A percentile compares a stretch with the other conserved stretches of the same genome.
Conservation (phyloP, 768 basidiomycete species). For the Hydnomerulius pinastri region DNA sequence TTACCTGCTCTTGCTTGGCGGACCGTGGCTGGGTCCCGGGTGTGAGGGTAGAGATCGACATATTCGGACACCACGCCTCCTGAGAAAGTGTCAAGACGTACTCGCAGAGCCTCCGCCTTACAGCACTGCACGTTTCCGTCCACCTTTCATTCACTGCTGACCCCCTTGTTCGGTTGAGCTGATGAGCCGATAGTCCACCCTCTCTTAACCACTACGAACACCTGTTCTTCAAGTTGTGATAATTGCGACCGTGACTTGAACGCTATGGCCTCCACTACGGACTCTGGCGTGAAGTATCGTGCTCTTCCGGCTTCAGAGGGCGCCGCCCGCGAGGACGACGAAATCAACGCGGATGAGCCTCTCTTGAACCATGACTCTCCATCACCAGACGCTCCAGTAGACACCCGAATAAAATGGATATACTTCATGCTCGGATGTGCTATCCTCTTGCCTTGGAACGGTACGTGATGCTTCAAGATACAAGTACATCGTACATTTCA, state of each 20-base stretch:
- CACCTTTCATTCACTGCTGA: neutral
- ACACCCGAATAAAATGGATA: slow-evolving; percentile 57
- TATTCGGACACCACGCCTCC: neutral
- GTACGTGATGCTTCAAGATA: slow-evolving; percentile 41
- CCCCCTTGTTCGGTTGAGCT: neutral
- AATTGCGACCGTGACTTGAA: too few species aligned
- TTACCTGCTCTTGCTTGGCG: too few species aligned
- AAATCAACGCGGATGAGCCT: slow-evolving; percentile 6
- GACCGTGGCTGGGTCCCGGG: too few species aligned
- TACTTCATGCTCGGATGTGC: slow-evolving; percentile 78
- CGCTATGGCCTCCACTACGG: slow-evolving; percentile 8
- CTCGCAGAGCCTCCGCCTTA: too few species aligned
- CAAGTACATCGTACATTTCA: neutral
- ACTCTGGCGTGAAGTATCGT: slow-evolving; percentile 14
- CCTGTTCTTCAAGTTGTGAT: neutral
- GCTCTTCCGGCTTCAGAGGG: slow-evolving; percentile 23
- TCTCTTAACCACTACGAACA: too few species aligned
- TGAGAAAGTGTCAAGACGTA: too few species aligned
- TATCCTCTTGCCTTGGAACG: slow-evolving; percentile 87
- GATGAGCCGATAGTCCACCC: neutral
- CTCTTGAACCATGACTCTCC: slow-evolving; percentile 28
- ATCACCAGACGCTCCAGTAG: slow-evolving; percentile 20
- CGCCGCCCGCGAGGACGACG: neutral
- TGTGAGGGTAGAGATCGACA: neutral
- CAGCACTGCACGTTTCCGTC: neutral